Evolutionary conservation across 202 grass and related monocot species (phyloP), one percentile per base, ranked within the genome.

Genomic region (Schoenoplectus triqueter): DNA sequence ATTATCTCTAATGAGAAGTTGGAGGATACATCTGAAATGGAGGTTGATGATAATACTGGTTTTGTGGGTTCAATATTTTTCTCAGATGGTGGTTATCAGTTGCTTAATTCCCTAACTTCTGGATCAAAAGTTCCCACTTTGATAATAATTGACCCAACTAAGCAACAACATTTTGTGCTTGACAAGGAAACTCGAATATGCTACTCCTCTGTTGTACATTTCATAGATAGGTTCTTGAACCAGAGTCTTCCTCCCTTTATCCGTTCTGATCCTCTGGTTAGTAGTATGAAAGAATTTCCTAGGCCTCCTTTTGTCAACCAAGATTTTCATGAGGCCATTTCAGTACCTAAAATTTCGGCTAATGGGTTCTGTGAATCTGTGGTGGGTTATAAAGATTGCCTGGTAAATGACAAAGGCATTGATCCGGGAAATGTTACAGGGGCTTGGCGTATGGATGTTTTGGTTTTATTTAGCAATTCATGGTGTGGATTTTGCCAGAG

Each of bases 401-500:
- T 88, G 86, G 77, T 82, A 51, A 76, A 75, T 79, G 79, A 80
- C 73, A 81, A 75, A 87, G 22, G 80, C 62, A 64, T 64, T 42
- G 81, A 84, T 69, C 62, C 64, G 46, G 84, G 89, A 86, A 92
- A 82, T 85, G 66, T 85, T 68, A 39, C 42, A 11, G 80, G 80
- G 84, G 87, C 85, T 82, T 98, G 95, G 95, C 92, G 89, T 72
- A 91, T 82, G 46, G 95, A 98, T 91, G 89, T 93, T 80, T 76
- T 98, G 88, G 95, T 98, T 74, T 86, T 98, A 78, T 94, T 98
- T 86, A 98, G 88, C 88, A 93, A 88, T 89, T 88, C 95, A 50
- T 98, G 95, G 95, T 98, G 95, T 84, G 95, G 95, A 73, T 94
- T 98, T 89, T 98, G 95, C 74, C 92, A 95, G 84, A 87, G 89